Percentiles rank a stretch among this genome's conserved stretches.
phyloP scores from a whole-genome alignment of 176 grass and related monocot species.

The Triticum aestivum region DNA sequence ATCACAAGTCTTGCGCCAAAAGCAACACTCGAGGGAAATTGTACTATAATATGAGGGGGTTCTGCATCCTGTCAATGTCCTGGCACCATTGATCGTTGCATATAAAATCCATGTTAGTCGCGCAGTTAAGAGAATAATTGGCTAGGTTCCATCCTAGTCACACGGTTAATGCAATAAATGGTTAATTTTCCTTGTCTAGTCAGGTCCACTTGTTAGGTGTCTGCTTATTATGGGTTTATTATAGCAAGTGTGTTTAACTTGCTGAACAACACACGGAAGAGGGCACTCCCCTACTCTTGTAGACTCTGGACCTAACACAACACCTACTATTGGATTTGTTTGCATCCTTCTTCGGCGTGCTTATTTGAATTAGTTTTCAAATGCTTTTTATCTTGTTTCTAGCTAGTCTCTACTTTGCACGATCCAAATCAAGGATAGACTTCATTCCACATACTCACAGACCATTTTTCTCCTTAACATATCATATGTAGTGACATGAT shows the following conservation, averaged over 20 bases:
- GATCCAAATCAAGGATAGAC: neutral
- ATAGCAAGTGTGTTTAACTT: constrained; percentile 28
- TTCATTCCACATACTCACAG: neutral
- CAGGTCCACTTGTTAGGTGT: constrained; percentile 30
- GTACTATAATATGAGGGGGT: constrained; percentile 7
- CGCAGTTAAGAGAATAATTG: neutral
- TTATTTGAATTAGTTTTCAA: constrained; percentile 13
- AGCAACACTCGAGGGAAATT: constrained; percentile 18
- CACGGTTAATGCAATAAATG: neutral
- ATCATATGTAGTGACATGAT: constrained; percentile 11
- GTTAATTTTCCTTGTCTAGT: constrained; percentile 7
- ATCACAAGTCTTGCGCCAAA: constrained; percentile 17
- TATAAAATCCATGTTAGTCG: neutral
- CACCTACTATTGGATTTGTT: constrained; percentile 19
- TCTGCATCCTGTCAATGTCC: constrained; percentile 39
- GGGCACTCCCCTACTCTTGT: constrained; percentile 20
- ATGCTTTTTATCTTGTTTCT: neutral
- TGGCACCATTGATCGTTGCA: constrained; percentile 31
- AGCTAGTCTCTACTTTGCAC: neutral
- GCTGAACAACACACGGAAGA: constrained; percentile 23
- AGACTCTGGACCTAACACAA: constrained; percentile 41
- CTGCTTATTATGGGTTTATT: neutral
- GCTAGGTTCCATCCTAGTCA: neutral
- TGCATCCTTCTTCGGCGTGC: constrained; percentile 18
- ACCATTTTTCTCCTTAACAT: neutral